Evolutionary conservation across 2,329 filamentous ascomycete species (phyloP), one percentile per base, ranked within the genome.

Genomic region (Penicillium sp.): DNA sequence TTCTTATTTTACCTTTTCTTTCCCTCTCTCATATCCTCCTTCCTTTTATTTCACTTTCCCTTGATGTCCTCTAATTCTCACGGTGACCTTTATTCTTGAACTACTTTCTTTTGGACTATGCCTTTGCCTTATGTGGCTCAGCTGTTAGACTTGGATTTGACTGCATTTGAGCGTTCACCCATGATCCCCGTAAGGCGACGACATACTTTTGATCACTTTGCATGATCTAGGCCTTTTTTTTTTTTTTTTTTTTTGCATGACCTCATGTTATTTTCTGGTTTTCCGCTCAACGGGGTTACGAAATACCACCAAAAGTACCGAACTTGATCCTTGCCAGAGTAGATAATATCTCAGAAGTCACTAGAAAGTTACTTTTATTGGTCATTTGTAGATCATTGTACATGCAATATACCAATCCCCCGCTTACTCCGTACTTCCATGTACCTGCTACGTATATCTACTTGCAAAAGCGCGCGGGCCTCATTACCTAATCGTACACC

Each of bases 91-190:
- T 56, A 25, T 9, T 44, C 45, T 47, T 41, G 33, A 22, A 18
- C 8, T 20, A 20, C 37, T 22, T 40, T 22, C 37, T 53, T 49
- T 42, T 29, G 29, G 15, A 51, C 44, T 51, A 55, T 56, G 55
- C 54, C 53, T 54, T 35, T 18, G 20, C 8, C 20, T 35, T 14
- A 27, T n/a, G 45, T 33, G n/a, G 40, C 22, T 43, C 22, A 49
- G 41, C 49, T 49, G 62, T 68, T 69, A 69, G 68, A 69, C 64
- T 61, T 63, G 59, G 55, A 61, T 59, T 60, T 49, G 51, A 51
- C 57, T 65, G 63, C 63, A 66, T 66, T 64, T 66, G 55, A 63
- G 59, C 59, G 64, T 63, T 54, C 49, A 49, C 46, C 58, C 59
- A 63, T 61, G 51, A 49, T 37, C 61, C 58, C 55, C 60, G 54